Percentiles rank a stretch among this genome's conserved stretches.
Evolutionary conservation across 495 filamentous ascomycete species (phyloP).

Genomic region (Wilcoxina mikolae): DNA sequence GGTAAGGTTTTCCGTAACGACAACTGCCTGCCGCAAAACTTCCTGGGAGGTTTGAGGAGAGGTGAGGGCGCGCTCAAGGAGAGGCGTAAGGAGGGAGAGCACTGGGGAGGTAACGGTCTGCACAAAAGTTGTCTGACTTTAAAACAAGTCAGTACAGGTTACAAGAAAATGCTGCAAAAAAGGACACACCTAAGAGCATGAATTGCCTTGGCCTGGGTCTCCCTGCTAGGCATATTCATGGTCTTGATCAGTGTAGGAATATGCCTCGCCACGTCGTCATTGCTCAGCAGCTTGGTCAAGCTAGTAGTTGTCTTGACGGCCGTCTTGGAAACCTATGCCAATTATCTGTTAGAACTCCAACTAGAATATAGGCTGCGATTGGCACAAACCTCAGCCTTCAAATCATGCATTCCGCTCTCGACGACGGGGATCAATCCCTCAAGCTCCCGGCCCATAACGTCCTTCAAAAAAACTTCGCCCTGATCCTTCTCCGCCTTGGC

Average conservation of each 20-base stretch:
- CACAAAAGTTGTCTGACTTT: conserved; percentile 98
- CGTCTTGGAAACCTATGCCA: conserved; percentile 54
- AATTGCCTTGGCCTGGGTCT: conserved; percentile 83
- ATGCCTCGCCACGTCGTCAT: conserved; percentile 88
- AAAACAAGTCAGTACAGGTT: conserved; percentile 9
- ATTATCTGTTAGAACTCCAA: not conserved
- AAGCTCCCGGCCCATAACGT: conserved; percentile 82
- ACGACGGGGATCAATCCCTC: conserved; percentile 83
- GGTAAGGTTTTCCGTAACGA: conserved; percentile 97
- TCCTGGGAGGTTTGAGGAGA: conserved; percentile 82
- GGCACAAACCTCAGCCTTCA: conserved; percentile 63
- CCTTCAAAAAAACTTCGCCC: conserved; percentile 65
- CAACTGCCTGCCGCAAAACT: conserved; percentile 84
- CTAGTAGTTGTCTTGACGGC: conserved; percentile 80
- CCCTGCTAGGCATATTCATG: conserved; percentile 85
- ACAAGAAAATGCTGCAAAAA: conserved; percentile 7
- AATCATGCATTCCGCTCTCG: conserved; percentile 87
- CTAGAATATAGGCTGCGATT: not conserved
- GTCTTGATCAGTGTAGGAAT: conserved; percentile 88
- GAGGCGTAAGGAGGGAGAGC: conserved; percentile 87
- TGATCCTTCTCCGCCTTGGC: conserved; percentile 69
- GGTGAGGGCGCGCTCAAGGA: conserved; percentile 84
- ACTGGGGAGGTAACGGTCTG: conserved; percentile 95
- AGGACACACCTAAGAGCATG: conserved; percentile 92
- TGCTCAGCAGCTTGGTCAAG: conserved; percentile 77